phyloP scores from a whole-genome alignment of 768 basidiomycete genomes.

The Trametes gibbosa region DNA sequence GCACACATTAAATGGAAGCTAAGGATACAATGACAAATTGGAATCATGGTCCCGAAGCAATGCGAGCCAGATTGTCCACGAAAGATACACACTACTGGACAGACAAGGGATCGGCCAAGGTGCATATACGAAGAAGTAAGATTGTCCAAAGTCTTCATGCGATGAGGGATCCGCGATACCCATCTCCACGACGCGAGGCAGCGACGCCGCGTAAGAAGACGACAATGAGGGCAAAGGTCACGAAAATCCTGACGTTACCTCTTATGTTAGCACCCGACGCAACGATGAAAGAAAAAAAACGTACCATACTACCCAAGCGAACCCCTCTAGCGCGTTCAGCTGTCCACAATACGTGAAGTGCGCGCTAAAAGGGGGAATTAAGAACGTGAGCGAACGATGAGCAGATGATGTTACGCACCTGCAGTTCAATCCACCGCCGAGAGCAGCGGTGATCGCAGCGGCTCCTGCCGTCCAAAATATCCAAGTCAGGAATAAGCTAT shows the following conservation, averaged over 20 bases:
- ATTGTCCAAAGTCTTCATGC: not conserved
- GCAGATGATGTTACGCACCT: conserved; percentile 34
- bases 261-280: not conserved
- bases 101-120: not conserved
- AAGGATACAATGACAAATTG: not conserved
- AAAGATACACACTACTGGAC: not conserved
- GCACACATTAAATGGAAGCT: conserved; percentile 2
- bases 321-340: conserved; percentile 70
- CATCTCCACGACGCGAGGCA: conserved; percentile 64
- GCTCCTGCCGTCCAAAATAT: conserved; percentile 76
- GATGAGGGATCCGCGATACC: conserved; percentile 56
- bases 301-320: conserved; percentile 75
- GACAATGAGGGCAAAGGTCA: conserved; percentile 57
- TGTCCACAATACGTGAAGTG: conserved; percentile 66
- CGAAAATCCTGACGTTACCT: conserved; percentile 49
- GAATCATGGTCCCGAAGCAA: not conserved
- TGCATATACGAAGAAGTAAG: not conserved
- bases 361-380: conserved; percentile 30
- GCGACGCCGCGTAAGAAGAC: conserved; percentile 60
- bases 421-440: conserved; percentile 75
- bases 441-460: conserved; percentile 60
- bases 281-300: conserved; percentile 20
- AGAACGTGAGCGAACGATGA: no score
- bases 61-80: not conserved
- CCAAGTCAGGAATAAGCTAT: conserved; percentile 70